Percentiles rank a stretch among this genome's conserved stretches.
Evolutionary conservation across 2,329 filamentous ascomycete species (phyloP).

Genomic region (Mycosphaerella sp.): DNA sequence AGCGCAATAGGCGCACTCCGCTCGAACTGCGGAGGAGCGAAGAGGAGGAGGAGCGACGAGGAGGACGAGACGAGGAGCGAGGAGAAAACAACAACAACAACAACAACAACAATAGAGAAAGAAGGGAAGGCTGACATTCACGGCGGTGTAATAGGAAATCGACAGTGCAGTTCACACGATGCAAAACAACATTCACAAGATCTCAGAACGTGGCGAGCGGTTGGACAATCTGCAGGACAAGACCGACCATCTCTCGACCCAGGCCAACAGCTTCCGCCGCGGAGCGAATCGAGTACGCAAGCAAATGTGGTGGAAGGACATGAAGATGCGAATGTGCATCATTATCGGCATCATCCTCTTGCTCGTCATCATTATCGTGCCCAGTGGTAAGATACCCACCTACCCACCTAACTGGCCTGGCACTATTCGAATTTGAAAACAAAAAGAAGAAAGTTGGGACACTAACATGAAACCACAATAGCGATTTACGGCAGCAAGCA

Average conservation of each 20-base stretch:
- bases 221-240: constrained; percentile 87
- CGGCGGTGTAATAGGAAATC: constrained; percentile 65
- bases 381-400: constrained; percentile 57
- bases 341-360: constrained; percentile 86
- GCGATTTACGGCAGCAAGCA: constrained; percentile 23
- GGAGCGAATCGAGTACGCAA: constrained; percentile 89
- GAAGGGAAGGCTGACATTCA: constrained; percentile 6
- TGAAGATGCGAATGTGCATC: constrained; percentile 99
- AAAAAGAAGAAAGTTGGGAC: too few relatives aligned
- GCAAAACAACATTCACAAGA: constrained; percentile 96
- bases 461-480: constrained; percentile 8
- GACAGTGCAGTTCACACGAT: constrained; percentile 92
- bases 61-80: not conserved
- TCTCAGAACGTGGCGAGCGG: constrained; percentile 83
- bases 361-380: constrained; percentile 89
- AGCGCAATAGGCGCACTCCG: constrained; percentile 8
- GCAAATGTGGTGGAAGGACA: constrained; percentile 99
- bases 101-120: too few relatives aligned
- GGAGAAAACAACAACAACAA: not conserved
- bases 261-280: constrained; percentile 89
- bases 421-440: too few relatives aligned
- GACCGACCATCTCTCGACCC: constrained; percentile 85
- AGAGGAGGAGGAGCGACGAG: too few relatives aligned
- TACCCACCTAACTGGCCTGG: not conserved
- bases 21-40: not conserved